A percentile compares a stretch with the other conserved stretches of the same genome.
These are phyloP conservation scores for Pseudoneurospora amorphoporcata DNA, from an alignment of 495 filamentous ascomycete species.

Conservation along the genomic window DNA sequence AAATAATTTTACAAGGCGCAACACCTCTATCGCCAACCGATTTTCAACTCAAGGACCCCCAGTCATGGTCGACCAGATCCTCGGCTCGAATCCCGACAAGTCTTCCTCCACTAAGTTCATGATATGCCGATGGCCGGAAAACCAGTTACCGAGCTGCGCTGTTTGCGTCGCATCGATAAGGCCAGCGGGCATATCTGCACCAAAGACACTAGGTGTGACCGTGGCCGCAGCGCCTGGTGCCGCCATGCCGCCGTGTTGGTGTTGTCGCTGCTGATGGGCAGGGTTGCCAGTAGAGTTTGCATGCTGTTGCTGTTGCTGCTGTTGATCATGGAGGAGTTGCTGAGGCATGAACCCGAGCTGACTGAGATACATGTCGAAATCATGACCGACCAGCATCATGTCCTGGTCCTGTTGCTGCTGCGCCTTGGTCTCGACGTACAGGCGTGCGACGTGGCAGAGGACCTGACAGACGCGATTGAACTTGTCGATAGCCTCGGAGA, in stretches of 20 bases:
- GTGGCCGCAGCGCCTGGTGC: neutral
- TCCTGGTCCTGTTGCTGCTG: constrained; percentile 36
- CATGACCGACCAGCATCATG: constrained; percentile 41
- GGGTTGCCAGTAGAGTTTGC: neutral
- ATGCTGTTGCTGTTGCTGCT: constrained; percentile 1
- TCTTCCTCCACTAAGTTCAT: constrained; percentile 54
- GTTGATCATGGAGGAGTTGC: neutral
- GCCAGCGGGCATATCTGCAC: neutral
- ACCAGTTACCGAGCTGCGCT: constrained; percentile 54
- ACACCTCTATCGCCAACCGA: neutral
- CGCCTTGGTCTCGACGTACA: constrained; percentile 51
- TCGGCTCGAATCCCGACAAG: constrained; percentile 36
- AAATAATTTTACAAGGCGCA: neutral
- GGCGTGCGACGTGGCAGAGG: constrained; percentile 48
- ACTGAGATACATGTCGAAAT: constrained; percentile 55
- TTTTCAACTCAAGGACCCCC: neutral
- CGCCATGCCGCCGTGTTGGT: neutral
- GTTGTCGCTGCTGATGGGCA: neutral
- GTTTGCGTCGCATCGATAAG: constrained; percentile 22
- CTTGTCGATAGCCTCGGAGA: constrained; percentile 48
- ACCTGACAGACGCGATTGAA: constrained; percentile 52
- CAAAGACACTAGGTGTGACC: neutral
- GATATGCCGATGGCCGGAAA: constrained; percentile 55
- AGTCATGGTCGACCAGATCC: constrained; percentile 15
- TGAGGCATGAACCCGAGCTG: constrained; percentile 52